Percentiles rank a stretch among this genome's conserved stretches.
Evolutionary conservation across 2,329 filamentous ascomycete species (phyloP).

Genomic region (Nothophoma quercina): DNA sequence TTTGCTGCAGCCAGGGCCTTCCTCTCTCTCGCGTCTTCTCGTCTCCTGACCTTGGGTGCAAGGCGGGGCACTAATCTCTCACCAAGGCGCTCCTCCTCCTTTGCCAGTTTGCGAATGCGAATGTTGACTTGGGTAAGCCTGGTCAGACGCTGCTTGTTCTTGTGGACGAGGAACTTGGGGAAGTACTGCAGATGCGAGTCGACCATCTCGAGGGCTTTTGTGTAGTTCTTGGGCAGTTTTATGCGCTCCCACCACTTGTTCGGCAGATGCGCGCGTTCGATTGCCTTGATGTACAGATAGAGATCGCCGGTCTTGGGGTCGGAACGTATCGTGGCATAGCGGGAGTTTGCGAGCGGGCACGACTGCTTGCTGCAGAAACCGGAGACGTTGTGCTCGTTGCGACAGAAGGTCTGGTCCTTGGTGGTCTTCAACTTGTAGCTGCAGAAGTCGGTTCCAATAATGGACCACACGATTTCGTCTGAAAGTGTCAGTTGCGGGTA

Average conservation of each 20-base stretch:
- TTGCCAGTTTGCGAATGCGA: constrained; percentile 75
- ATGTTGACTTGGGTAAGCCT: constrained; percentile 91
- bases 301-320: constrained; percentile 81
- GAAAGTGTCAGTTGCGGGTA: background rate
- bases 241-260: constrained; percentile 95
- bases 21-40: constrained; percentile 58
- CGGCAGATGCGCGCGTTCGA: constrained; percentile 75
- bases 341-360: constrained; percentile 87
- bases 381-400: constrained; percentile 75
- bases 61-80: constrained; percentile 88
- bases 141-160: constrained; percentile 95
- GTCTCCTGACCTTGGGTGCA: constrained; percentile 80
- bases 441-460: constrained; percentile 95
- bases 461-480: constrained; percentile 97
- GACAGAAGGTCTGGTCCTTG: constrained; percentile 82
- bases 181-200: constrained; percentile 73
- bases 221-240: constrained; percentile 88
- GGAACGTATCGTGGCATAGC: constrained; percentile 90
- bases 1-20: constrained; percentile 72
- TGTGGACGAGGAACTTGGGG: constrained; percentile 91
- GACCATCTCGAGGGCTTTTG: constrained; percentile 85
- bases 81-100: constrained; percentile 87
- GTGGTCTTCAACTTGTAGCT: constrained; percentile 85
- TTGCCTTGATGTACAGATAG: constrained; percentile 95
- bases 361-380: constrained; percentile 61